Percentiles rank a stretch among this genome's conserved stretches.
Evolutionary conservation across 495 filamentous ascomycete species (phyloP).

Genomic region (Clohesyomyces aquaticus): DNA sequence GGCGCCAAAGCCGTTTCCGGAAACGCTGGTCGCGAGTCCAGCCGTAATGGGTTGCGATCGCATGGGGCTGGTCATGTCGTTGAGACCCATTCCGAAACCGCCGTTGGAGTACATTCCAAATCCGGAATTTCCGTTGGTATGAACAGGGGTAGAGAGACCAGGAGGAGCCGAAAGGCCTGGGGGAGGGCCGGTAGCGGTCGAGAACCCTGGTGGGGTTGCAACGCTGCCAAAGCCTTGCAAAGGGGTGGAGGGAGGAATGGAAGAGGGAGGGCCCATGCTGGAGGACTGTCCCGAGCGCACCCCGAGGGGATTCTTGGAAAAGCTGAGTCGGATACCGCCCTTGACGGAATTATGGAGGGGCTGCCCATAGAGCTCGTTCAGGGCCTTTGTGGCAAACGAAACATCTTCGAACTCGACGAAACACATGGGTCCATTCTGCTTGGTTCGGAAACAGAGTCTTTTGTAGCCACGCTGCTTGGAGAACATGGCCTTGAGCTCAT

Average conservation of each 20-base stretch:
- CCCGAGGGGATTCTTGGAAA: slow-evolving; percentile 96
- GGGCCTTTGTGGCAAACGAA: slow-evolving; percentile 86
- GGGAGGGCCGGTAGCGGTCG: slow-evolving; percentile 41
- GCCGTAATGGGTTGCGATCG: slow-evolving; percentile 30
- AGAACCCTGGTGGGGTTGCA: slow-evolving; percentile 38
- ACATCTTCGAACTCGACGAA: slow-evolving; percentile 99
- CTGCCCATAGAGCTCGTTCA: slow-evolving; percentile 89
- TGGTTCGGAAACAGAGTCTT: slow-evolving; percentile 94
- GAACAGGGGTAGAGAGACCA: slow-evolving; percentile 31
- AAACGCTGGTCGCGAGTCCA: slow-evolving; percentile 29
- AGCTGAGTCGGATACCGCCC: slow-evolving; percentile 95
- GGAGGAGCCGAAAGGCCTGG: slow-evolving; percentile 41
- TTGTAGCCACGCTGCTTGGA: slow-evolving; percentile 95
- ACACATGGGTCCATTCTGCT: slow-evolving; percentile 98
- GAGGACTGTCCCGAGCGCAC: slow-evolving; percentile 78
- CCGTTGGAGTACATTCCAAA: slow-evolving; percentile 35
- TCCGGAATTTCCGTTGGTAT: slow-evolving; percentile 29
- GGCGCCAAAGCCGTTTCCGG: slow-evolving; percentile 28
- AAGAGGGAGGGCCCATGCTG: slow-evolving; percentile 56
- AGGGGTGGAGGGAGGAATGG: slow-evolving; percentile 55
- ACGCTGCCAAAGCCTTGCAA: slow-evolving; percentile 46
- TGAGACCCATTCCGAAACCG: slow-evolving; percentile 29
- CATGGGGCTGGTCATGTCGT: slow-evolving; percentile 34
- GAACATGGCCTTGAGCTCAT: slow-evolving; percentile 94
- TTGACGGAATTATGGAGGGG: slow-evolving; percentile 91